phyloP scores from a whole-genome alignment of 345 rosid genomes.

The Eucalyptus globulus region DNA sequence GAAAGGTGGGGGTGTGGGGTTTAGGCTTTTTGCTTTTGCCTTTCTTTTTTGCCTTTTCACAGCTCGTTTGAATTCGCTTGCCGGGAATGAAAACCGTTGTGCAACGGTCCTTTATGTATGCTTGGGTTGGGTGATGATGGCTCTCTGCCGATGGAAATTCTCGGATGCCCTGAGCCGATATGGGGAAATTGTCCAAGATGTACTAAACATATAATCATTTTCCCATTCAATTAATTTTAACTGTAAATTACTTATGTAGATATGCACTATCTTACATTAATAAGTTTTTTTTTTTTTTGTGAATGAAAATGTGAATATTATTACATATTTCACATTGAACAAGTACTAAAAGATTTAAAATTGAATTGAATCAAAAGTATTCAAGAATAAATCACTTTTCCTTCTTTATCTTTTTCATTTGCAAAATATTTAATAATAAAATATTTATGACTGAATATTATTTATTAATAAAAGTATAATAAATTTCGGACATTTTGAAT shows the following conservation, averaged over 20 bases:
- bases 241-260: fast-evolving
- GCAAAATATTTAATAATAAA: no score
- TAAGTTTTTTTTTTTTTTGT: no score
- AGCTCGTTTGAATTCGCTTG: slow-evolving; percentile 33
- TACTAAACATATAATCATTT: no score
- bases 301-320: not conserved
- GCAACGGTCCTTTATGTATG: slow-evolving; percentile 17
- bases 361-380: no score
- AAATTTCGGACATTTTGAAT: no score
- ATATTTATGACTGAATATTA: fast-evolving
- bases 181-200: not conserved
- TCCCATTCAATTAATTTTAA: no score
- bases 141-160: not conserved
- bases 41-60: slow-evolving; percentile 1
- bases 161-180: not conserved
- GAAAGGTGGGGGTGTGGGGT: not conserved
- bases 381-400: not conserved
- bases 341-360: fast-evolving
- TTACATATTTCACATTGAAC: no score
- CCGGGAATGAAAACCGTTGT: slow-evolving; percentile 33
- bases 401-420: not conserved
- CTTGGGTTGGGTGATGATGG: not conserved
- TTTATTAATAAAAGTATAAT: no score
- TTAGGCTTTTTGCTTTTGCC: not conserved
- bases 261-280: fast-evolving